These are phyloP conservation scores for Nemania sp. DNA, from an alignment of 2,329 filamentous ascomycete genomes.

Conservation along the genomic window DNA sequence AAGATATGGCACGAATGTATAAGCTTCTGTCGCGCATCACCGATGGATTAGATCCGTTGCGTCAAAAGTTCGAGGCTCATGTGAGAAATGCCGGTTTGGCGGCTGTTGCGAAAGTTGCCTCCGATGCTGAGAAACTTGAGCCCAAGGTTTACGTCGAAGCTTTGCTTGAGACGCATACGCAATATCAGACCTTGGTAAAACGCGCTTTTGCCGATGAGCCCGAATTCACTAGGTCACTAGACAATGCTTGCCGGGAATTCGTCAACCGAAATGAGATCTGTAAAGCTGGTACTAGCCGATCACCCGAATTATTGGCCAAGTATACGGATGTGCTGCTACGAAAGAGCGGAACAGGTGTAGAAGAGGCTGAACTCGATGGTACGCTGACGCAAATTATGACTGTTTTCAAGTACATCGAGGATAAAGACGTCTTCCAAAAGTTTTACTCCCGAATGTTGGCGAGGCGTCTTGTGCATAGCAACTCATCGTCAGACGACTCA, in stretches of 20 bases:
- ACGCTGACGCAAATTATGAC: conserved; percentile 96
- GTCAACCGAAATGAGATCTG: conserved; percentile 98
- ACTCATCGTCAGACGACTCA: conserved; percentile 94
- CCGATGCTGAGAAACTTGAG: conserved; percentile 89
- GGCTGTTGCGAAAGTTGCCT: conserved; percentile 90
- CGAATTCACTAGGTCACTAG: conserved; percentile 94
- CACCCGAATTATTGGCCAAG: conserved; percentile 93
- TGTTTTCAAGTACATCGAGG: conserved; percentile 99
- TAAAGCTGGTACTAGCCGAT: conserved; percentile 92
- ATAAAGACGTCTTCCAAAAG: conserved; percentile 99
- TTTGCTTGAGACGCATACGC: conserved; percentile 90
- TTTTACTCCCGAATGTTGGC: conserved; percentile 98
- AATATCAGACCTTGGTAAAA: conserved; percentile 92
- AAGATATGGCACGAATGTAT: conserved; percentile 98
- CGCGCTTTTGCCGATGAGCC: conserved; percentile 94
- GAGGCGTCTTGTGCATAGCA: conserved; percentile 92
- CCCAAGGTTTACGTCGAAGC: conserved; percentile 98
- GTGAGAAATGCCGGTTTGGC: conserved; percentile 89
- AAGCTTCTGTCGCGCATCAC: conserved; percentile 88
- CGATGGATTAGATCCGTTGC: conserved; percentile 89
- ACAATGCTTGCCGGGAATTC: conserved; percentile 97
- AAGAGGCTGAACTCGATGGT: conserved; percentile 92
- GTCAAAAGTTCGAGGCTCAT: conserved; percentile 89
- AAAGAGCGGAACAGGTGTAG: conserved; percentile 91
- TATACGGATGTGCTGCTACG: conserved; percentile 93